These are phyloP conservation scores for Heterobasidion occidentale DNA, from an alignment of 1,284 basidiomycete genomes.

Conservation along the genomic window DNA sequence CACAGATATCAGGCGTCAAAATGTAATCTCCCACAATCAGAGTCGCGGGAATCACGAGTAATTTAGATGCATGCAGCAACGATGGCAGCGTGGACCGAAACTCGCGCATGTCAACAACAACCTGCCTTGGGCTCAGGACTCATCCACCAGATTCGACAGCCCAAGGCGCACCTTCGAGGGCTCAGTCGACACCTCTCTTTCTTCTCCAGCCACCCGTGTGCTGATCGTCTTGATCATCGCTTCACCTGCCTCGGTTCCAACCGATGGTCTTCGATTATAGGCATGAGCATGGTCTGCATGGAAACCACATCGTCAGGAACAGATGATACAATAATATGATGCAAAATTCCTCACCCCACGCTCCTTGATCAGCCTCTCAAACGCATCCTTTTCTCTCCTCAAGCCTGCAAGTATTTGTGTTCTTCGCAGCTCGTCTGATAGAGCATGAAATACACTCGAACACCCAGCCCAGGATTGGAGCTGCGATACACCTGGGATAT, in stretches of 20 bases:
- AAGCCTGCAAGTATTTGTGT: conserved; percentile 89
- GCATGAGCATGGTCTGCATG: conserved; percentile 81
- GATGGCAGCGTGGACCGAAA: conserved; percentile 92
- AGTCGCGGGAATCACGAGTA: conserved; percentile 85
- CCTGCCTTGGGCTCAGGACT: conserved; percentile 33
- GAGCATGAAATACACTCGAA: conserved; percentile 94
- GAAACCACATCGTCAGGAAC: neutral
- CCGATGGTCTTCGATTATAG: conserved; percentile 72
- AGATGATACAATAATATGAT: neutral
- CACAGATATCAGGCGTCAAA: conserved; percentile 89
- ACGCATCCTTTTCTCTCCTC: conserved; percentile 89
- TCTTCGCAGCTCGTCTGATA: conserved; percentile 94
- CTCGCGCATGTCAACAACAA: conserved; percentile 96
- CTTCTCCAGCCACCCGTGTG: conserved; percentile 81
- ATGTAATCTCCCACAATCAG: conserved; percentile 96
- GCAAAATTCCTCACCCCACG: conserved; percentile 57
- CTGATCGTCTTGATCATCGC: conserved; percentile 81
- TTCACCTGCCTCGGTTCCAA: conserved; percentile 37
- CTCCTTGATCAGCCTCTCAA: conserved; percentile 90
- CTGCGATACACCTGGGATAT: conserved; percentile 70
- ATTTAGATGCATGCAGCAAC: conserved; percentile 76
- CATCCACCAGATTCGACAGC: neutral
- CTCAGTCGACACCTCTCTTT: conserved; percentile 55
- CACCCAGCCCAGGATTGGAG: conserved; percentile 69
- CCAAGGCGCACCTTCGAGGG: conserved; percentile 53